A percentile compares a stretch with the other conserved stretches of the same genome.
These are phyloP conservation scores for Trichoderma parareesei DNA, from an alignment of 495 filamentous ascomycete species.

Conservation along the genomic window DNA sequence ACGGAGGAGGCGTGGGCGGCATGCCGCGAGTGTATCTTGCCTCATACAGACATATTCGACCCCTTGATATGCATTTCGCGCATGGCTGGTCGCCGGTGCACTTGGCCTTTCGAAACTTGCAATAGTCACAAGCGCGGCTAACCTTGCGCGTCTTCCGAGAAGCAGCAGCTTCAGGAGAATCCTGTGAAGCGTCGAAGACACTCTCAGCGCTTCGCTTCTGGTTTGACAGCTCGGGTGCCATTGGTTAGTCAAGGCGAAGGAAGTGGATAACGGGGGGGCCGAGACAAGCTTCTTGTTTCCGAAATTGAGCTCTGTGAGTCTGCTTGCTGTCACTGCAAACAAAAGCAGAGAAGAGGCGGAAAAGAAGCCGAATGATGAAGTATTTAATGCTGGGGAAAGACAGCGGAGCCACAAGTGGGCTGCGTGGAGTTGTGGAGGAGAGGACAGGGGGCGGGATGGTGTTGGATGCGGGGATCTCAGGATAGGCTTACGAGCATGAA, in stretches of 20 bases:
- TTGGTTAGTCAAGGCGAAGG: neutral
- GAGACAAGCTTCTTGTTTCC: neutral
- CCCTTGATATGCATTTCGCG: constrained; percentile 31
- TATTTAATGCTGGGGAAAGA: neutral
- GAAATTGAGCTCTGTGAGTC: neutral
- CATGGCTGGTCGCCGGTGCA: constrained; percentile 42
- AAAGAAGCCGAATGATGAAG: constrained; percentile 4
- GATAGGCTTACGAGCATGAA: neutral
- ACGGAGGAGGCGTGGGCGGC: constrained; percentile 30
- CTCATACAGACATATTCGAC: constrained; percentile 35
- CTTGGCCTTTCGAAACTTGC: constrained; percentile 39
- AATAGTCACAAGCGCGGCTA: constrained; percentile 40
- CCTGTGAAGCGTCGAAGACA: neutral
- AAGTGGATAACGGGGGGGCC: neutral
- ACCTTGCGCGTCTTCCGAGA: constrained; percentile 18
- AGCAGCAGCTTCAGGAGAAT: neutral
- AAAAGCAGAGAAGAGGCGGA: neutral
- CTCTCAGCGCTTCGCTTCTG: neutral
- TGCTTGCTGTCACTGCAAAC: neutral
- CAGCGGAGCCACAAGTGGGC: neutral
- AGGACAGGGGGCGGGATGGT: neutral
- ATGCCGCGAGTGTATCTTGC: constrained; percentile 37
- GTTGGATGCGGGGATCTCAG: neutral
- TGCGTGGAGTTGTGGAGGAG: neutral
- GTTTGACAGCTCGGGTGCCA: neutral